These are phyloP conservation scores for Phytophthora quininea DNA, from an alignment of 352 stramenopile genomes.

Conservation along the genomic window DNA sequence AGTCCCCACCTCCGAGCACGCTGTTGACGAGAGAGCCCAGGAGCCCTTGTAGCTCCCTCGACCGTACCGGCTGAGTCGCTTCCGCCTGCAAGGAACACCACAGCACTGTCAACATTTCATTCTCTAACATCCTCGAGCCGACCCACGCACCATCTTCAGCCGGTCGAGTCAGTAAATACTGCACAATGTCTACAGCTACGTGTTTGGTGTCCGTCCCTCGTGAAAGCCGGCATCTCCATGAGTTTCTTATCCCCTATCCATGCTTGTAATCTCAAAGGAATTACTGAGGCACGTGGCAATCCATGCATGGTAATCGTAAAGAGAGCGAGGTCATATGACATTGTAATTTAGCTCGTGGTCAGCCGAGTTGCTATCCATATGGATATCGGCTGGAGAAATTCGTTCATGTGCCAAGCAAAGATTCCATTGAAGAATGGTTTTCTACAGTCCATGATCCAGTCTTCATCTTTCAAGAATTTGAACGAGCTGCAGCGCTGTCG, in stretches of 20 bases:
- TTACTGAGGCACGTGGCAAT: no score
- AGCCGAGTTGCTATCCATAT: neutral
- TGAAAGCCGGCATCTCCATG: neutral
- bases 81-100: constrained; percentile 14
- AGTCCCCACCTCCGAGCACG: constrained; percentile 20
- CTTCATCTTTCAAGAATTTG: constrained; percentile 39
- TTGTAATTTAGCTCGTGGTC: neutral
- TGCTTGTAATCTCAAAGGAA: no score
- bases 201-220: neutral
- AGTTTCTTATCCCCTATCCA: neutral
- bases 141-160: constrained; percentile 23
- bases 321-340: constrained; percentile 11
- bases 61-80: constrained; percentile 4
- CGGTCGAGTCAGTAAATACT: constrained; percentile 10
- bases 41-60: constrained; percentile 23
- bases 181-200: constrained; percentile 16
- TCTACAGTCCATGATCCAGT: neutral
- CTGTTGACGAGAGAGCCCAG: constrained; percentile 33
- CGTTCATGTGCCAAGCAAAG: neutral
- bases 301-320: neutral
- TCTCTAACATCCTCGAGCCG: neutral
- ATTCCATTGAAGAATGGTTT: neutral
- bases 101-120: neutral
- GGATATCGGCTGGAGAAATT: neutral
- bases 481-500: constrained; percentile 45